These are phyloP conservation scores for Isabelozyma pseudorhagii DNA, from an alignment of 805 yeast species.

Conservation along the genomic window DNA sequence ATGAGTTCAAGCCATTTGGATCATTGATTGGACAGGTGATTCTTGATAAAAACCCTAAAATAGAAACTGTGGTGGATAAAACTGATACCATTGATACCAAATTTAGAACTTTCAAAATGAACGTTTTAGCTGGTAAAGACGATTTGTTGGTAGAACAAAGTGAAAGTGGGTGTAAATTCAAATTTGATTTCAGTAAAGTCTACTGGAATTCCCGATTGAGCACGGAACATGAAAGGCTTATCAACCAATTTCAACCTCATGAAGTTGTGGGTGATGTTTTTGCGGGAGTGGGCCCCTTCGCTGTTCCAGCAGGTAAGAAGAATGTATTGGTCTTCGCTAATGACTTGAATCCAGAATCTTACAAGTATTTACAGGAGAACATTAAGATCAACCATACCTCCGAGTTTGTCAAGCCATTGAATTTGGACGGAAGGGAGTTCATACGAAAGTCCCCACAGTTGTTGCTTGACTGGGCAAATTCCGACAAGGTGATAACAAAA, in stretches of 20 bases:
- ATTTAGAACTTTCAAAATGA: conserved; percentile 92
- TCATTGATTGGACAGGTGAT: conserved; percentile 83
- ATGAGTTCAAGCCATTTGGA: conserved; percentile 81
- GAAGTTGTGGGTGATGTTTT: conserved; percentile 90
- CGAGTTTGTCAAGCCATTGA: conserved; percentile 57
- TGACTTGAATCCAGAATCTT: conserved; percentile 89
- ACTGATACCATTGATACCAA: conserved; percentile 81
- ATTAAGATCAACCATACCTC: conserved; percentile 60
- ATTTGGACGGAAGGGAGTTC: conserved; percentile 81
- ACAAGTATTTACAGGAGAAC: conserved; percentile 64
- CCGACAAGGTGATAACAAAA: conserved; percentile 29
- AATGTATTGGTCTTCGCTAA: conserved; percentile 81
- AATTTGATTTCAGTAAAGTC: conserved; percentile 87
- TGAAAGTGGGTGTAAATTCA: conserved; percentile 83
- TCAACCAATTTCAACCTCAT: conserved; percentile 56
- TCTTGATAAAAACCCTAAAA: conserved; percentile 77
- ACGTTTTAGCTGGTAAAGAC: conserved; percentile 82
- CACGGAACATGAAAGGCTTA: conserved; percentile 87
- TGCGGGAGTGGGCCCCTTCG: conserved; percentile 99
- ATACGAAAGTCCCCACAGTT: conserved; percentile 58
- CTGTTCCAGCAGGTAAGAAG: conserved; percentile 91
- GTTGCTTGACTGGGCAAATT: conserved; percentile 44
- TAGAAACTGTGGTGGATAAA: conserved; percentile 90
- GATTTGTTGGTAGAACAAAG: conserved; percentile 78
- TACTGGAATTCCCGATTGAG: conserved; percentile 97